Percentiles rank a stretch among this genome's conserved stretches.
Evolutionary conservation across 2,329 filamentous ascomycete genomes (phyloP).

Genomic region (Aureobasidium pullulans): DNA sequence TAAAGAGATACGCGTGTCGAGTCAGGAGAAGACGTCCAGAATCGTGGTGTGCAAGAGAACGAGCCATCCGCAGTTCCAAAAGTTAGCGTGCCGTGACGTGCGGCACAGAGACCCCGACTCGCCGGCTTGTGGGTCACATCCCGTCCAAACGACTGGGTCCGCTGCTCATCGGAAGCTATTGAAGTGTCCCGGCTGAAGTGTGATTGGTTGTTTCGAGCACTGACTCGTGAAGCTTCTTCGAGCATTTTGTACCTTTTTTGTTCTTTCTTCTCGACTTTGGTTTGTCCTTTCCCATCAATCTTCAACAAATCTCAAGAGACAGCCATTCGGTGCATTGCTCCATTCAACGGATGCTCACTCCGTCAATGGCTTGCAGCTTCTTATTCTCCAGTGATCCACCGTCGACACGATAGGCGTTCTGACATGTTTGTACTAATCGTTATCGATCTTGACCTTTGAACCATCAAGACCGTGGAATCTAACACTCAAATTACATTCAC

Average conservation of each 20-base stretch:
- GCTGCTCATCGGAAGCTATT: background rate
- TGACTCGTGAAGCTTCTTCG: background rate
- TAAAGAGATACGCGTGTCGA: background rate
- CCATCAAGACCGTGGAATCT: no score
- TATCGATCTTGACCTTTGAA: no score
- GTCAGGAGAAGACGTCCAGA: conserved; percentile 1
- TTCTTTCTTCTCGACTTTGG: background rate
- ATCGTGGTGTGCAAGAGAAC: background rate
- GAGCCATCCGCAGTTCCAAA: background rate
- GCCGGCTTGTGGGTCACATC: background rate
- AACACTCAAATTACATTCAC: no score
- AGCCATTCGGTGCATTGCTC: no score
- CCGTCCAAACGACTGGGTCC: conserved; percentile 2
- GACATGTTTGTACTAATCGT: no score
- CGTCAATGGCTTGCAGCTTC: no score
- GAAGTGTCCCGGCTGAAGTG: background rate
- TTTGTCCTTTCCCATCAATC: background rate
- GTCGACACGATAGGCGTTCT: no score
- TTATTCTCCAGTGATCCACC: no score
- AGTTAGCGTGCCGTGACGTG: background rate
- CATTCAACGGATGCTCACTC: no score
- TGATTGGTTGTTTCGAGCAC: background rate
- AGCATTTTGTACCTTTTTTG: background rate
- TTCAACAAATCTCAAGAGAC: no score
- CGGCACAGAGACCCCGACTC: background rate